Base-by-base conservation (phyloP, 1,139 yeast species). In the Saccharomycopsis hybrid region DNA sequence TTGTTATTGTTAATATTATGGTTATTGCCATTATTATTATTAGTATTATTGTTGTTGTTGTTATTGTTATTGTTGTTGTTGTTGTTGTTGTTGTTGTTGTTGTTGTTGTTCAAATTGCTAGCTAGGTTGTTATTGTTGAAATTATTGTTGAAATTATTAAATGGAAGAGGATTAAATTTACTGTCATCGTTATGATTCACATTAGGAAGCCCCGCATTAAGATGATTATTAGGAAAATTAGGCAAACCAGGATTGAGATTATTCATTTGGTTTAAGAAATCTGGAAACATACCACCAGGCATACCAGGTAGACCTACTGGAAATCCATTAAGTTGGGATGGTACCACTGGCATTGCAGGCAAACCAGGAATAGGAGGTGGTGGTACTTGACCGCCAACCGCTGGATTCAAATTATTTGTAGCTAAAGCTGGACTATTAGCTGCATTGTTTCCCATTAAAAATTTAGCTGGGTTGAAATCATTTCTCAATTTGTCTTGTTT, bases 401-500 rank as follows among this genome's bases (percentile, higher is more conserved):
- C 18, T 7, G 5, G 18, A 37, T 11, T 24, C 5, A 27, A 18
- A 11, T 24, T 11, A 9, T 7, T 32, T 11, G 38, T 11, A n/a
- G 37, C 9, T 11, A 3, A 28, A 25, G 27, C 43, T 30, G 27
- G 25, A 24, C 11, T 11, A n/a, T 32, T 37, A 4, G 29, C 5
- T 11, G 27, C 13, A 37, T 42, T 36, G 7, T n/a, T n/a, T 3
- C 18, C 58, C 53, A 2, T 62, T 59, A 11, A 9, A 37, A 38
- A 29, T 70, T 69, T 73, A 73, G 69, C 38, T 72, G 65, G 53
- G 13, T 36, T 36, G 39, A 9, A 36, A 36, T 69, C 68, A 1
- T 71, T 72, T 75, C 73, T 69, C 30, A 73, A 62, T 54, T 72
- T 72, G 65, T 89, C 96, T 63, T 90, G 97, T 64, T 88, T 88